Evolutionary conservation across 169 alveolate species (phyloP).

Genomic region (Cryptosporidium felis): DNA sequence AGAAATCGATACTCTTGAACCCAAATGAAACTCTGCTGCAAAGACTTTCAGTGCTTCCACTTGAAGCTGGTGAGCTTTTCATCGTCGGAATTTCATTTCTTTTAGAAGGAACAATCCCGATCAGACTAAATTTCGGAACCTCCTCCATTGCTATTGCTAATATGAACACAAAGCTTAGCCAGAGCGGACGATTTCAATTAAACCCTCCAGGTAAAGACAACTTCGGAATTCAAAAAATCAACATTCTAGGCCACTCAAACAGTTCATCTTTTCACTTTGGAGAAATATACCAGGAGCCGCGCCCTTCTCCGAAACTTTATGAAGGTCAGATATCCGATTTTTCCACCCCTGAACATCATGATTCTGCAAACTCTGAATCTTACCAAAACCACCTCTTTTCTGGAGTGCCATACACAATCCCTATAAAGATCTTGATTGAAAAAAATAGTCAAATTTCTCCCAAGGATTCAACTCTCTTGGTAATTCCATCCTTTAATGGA

Average conservation of each 20-base stretch:
- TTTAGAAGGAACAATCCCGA: constrained; percentile 57
- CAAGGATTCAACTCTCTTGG: not conserved
- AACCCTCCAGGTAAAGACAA: not conserved
- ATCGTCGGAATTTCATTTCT: constrained; percentile 51
- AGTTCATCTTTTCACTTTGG: not conserved
- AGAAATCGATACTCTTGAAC: not conserved
- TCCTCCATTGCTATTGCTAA: not conserved
- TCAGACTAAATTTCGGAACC: constrained; percentile 26
- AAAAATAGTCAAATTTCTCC: not conserved
- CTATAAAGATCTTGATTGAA: constrained; percentile 1
- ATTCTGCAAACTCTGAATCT: not conserved
- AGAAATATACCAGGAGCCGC: not conserved
- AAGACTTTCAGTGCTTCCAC: constrained; percentile 33
- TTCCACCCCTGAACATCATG: not conserved
- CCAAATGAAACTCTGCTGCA: constrained; percentile 24
- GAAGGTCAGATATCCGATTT: not conserved
- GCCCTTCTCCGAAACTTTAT: too few relatives aligned
- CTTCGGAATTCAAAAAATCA: constrained; percentile 25
- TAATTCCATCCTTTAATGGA: constrained; percentile 7
- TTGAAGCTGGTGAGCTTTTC: constrained; percentile 50
- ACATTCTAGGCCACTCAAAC: not conserved
- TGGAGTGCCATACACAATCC: constrained; percentile 16
- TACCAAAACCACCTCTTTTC: not conserved
- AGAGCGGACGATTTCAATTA: not conserved
- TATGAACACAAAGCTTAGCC: not conserved